Conservation (phyloP, 2,329 filamentous ascomycete species). For the Aspergillus piperis region DNA sequence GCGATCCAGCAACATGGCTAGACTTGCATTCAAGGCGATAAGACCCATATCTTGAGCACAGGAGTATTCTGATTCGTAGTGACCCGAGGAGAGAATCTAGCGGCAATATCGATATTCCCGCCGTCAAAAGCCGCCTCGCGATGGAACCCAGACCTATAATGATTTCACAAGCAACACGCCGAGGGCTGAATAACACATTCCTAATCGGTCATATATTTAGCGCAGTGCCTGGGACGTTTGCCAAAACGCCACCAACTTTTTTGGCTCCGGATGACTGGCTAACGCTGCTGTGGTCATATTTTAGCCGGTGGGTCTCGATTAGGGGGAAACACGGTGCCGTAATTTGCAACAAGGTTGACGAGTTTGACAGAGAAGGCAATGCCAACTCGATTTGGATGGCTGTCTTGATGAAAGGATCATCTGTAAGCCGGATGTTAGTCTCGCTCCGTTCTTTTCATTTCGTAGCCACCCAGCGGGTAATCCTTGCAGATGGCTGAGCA, state of each 20-base stretch:
- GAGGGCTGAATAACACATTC: neutral
- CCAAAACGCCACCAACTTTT: slow-evolving; percentile 4
- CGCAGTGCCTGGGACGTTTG: neutral
- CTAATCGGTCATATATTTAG: neutral
- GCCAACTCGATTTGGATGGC: neutral
- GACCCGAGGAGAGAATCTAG: neutral
- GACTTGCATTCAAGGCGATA: neutral
- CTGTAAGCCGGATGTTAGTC: neutral
- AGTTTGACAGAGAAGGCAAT: neutral
- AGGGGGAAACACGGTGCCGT: neutral
- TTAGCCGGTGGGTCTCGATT: slow-evolving; percentile 4
- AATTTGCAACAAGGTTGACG: neutral
- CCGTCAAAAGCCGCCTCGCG: neutral
- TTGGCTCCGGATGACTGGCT: neutral
- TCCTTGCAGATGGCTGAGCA: neutral
- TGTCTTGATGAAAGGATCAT: neutral
- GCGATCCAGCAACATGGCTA: neutral
- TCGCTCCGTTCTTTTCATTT: neutral
- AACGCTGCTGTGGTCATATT: slow-evolving; percentile 4
- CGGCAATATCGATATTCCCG: neutral
- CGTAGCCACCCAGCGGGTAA: neutral
- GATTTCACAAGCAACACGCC: neutral
- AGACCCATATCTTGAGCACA: neutral
- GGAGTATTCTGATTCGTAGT: neutral
- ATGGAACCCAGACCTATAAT: neutral